Evolutionary conservation across 2,329 filamentous ascomycete genomes (phyloP).

Genomic region (Cytospora piceicola): DNA sequence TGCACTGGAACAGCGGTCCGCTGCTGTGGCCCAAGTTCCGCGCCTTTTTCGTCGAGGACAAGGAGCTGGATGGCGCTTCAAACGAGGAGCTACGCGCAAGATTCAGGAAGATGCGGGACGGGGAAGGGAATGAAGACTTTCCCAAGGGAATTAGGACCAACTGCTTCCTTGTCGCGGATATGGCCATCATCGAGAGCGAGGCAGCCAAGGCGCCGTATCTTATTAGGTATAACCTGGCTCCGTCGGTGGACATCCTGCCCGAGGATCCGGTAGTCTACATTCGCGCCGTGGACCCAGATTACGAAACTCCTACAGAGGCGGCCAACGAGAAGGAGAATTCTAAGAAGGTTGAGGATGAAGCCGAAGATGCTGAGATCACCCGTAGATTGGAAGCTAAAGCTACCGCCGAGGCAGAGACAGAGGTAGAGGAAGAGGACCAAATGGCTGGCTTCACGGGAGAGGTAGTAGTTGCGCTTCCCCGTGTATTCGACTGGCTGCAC

Average conservation of each 20-base stretch:
- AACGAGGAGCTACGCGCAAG: slow-evolving; percentile 6
- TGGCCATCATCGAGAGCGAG: slow-evolving; percentile 5
- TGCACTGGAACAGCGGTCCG: slow-evolving; percentile 11
- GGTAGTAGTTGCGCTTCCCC: slow-evolving; percentile 2
- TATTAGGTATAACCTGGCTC: slow-evolving; percentile 1
- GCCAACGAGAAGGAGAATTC: background rate
- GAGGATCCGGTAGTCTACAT: slow-evolving; percentile 13
- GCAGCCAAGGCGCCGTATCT: slow-evolving; percentile 5
- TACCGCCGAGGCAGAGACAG: background rate
- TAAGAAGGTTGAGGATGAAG: background rate
- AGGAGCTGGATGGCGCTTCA: slow-evolving; percentile 5
- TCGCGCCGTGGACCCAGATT: slow-evolving; percentile 15
- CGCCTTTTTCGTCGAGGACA: slow-evolving; percentile 5
- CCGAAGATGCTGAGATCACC: too few species aligned
- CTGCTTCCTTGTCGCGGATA: slow-evolving; percentile 17
- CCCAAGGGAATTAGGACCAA: slow-evolving; percentile 11
- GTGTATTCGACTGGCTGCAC: slow-evolving; percentile 15
- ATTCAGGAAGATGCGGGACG: slow-evolving; percentile 4
- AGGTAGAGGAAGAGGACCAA: slow-evolving; percentile 4
- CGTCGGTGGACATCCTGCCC: slow-evolving; percentile 3
- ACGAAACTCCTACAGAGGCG: background rate
- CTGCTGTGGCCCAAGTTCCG: slow-evolving; percentile 13
- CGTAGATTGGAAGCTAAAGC: too few species aligned
- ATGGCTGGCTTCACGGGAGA: slow-evolving; percentile 8
- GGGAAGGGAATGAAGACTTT: background rate